These are phyloP conservation scores for Tephrocybe rancida DNA, from an alignment of 768 basidiomycete species.

Conservation along the genomic window DNA sequence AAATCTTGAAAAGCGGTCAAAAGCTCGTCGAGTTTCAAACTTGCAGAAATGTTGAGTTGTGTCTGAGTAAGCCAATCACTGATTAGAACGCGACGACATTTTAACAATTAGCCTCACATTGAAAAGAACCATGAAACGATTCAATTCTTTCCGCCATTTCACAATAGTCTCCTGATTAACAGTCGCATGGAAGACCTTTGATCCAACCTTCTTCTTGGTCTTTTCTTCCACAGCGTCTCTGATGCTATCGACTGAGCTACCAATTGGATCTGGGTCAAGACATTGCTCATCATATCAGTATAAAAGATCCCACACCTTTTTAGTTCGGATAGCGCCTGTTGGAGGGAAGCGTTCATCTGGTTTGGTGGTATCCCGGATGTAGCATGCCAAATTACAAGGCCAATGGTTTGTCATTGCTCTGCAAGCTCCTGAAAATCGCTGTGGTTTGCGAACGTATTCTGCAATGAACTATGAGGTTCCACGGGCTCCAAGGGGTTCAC, in stretches of 20 bases:
- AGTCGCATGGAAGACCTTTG: constrained; percentile 5
- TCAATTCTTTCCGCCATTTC: constrained; percentile 8
- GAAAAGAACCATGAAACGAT: constrained; percentile 4
- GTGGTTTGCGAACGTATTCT: constrained; percentile 6
- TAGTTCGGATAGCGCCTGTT: constrained; percentile 5
- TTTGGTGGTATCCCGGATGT: neutral
- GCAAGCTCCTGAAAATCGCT: constrained; percentile 9
- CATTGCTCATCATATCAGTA: neutral
- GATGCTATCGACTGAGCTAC: constrained; percentile 3
- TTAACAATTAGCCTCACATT: constrained; percentile 1
- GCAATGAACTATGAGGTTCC: neutral
- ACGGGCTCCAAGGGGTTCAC: no score
- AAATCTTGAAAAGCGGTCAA: constrained; percentile 1
- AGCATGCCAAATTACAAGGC: constrained; percentile 8
- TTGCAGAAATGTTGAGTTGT: constrained; percentile 9
- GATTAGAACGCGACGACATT: neutral
- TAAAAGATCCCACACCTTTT: constrained; percentile 1
- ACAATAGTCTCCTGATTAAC: constrained; percentile 11
- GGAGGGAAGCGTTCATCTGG: neutral
- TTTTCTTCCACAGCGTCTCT: constrained; percentile 2
- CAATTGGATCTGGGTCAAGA: neutral
- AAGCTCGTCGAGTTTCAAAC: constrained; percentile 13
- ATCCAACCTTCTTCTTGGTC: neutral
- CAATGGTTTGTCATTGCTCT: constrained; percentile 17
- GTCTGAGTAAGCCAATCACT: no score